Evolutionary conservation across 2,329 filamentous ascomycete species (phyloP).

Genomic region (Diaporthe ilicicola): DNA sequence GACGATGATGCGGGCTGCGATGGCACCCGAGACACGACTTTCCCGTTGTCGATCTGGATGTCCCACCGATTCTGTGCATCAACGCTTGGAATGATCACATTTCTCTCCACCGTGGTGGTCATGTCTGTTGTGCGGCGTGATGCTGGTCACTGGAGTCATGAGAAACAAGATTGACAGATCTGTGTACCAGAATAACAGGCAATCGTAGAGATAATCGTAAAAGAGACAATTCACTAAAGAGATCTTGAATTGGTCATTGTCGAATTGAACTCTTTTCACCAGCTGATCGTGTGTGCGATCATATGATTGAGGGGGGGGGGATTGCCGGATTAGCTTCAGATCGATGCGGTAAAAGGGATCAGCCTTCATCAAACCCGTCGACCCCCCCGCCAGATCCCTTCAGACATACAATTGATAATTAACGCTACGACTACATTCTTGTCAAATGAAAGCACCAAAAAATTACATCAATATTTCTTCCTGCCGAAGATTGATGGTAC

Average conservation of each 20-base stretch:
- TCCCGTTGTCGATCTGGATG: background rate
- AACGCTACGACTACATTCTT: too few relatives aligned
- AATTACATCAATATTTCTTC: too few relatives aligned
- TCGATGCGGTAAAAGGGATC: background rate
- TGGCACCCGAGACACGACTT: background rate
- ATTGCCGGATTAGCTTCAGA: constrained; percentile 4
- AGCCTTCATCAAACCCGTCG: background rate
- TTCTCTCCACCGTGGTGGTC: background rate
- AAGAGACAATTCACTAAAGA: background rate
- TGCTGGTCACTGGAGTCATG: background rate
- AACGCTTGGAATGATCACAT: constrained; percentile 25
- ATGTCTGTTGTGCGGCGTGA: background rate
- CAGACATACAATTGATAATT: too few relatives aligned
- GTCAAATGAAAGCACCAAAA: too few relatives aligned
- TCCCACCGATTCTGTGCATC: constrained; percentile 14
- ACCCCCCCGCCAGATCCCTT: background rate
- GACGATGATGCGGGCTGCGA: constrained; percentile 8
- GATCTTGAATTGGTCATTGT: background rate
- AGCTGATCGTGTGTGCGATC: background rate
- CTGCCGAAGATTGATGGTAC: too few relatives aligned
- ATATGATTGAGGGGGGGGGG: background rate
- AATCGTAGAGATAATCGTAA: background rate
- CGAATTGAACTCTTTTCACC: background rate
- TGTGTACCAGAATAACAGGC: background rate
- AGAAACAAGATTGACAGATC: background rate